Evolutionary conservation across 2,329 filamentous ascomycete species (phyloP), one percentile per base, ranked within the genome.

Genomic region (Paracoccidioides brasiliensis): DNA sequence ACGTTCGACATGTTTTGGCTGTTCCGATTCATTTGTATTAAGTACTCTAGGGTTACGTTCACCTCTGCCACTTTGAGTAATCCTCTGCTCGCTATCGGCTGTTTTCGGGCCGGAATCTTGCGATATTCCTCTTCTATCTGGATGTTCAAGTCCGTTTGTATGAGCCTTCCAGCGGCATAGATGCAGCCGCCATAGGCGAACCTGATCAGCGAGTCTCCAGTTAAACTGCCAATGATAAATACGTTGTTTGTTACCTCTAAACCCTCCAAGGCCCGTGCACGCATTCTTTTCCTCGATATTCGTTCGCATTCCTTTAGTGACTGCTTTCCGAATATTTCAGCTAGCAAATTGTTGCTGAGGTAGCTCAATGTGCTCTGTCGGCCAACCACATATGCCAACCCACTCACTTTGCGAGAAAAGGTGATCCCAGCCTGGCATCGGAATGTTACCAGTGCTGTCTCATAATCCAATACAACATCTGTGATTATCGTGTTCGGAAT

Each of bases 171-270:
- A 3, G 79, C 80, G 4, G 77, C 73, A 61, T 78, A 79, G 6
- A 78, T 75, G 60, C 80, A 82, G 4, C 79, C 77, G 2, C 80
- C 80, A 33, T 81, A 78, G 7, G 79, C 78, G 61, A 81, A 81
- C 1, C 80, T 71, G 32, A 83, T 77, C 3, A 83, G 69, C 2
- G 79, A 81, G 63, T 83, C 80, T 3, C 80, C 80, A 0, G 80
- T 80, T 52, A 83, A 62, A 59, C 79, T 82, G 9, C 80, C 80
- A 41, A 78, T 77, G 45, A 80, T 74, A 63, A 80, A 82, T 35
- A 82, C 70, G 45, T 74, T 67, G 0, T 66, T 70, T 0, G 78
- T 74, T 35, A 82, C 69, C 64, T 83, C 77, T 14, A 81, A 67
- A 48, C 77, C 74, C 6, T 70, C 66, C 53, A 78, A 72, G 0